Evolutionary conservation across 305 asterid species (phyloP), one percentile per base, ranked within the genome.

Genomic region (Striga hermonthica): DNA sequence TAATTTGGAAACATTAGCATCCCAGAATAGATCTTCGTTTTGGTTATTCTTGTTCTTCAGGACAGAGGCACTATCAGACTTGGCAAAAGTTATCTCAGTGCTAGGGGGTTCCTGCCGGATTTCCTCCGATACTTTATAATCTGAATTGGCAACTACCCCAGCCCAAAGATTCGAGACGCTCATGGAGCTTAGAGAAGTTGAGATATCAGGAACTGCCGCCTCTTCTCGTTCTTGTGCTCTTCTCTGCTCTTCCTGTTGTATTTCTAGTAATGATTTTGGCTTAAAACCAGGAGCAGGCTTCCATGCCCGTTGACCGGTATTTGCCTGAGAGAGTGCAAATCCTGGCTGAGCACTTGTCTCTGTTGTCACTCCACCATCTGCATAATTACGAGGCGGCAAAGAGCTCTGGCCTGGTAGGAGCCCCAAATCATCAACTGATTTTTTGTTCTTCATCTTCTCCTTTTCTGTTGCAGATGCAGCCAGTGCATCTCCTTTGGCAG

Each of bases 251-350:
- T 89, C 97, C 80, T 76, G 86, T 61, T 89, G 97, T 72, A 89
- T 89, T 74, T 89, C 95, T 57, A 87, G 64, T 9, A 89, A 66
- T 28, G 95, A 87, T 76, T 82, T 89, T 5, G 94, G 91, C 78
- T 81, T 89, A 76, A 89, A 85, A 68, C 95, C 95, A 70, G 97
- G 89, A 69, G 97, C 92, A 67, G 87, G 89, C 77, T 89, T 89
- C 97, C 97, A 89, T 57, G 88, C 91, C 49, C 89, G 83, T 57
- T 72, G 83, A 54, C 77, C 84, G 69, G 78, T 38, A 11, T 67
- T 73, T 68, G 73, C 70, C 67, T 77, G 85, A 47, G 48, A 44
- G 10, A 70, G 68, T 38, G 66, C 72, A 67, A 43, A 77, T 64
- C 75, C 86, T 11, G 76, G 65, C 62, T 65, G 78, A 48, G 37